Conservation (phyloP, 1,284 basidiomycete genomes). For the Coniophora puteana region DNA sequence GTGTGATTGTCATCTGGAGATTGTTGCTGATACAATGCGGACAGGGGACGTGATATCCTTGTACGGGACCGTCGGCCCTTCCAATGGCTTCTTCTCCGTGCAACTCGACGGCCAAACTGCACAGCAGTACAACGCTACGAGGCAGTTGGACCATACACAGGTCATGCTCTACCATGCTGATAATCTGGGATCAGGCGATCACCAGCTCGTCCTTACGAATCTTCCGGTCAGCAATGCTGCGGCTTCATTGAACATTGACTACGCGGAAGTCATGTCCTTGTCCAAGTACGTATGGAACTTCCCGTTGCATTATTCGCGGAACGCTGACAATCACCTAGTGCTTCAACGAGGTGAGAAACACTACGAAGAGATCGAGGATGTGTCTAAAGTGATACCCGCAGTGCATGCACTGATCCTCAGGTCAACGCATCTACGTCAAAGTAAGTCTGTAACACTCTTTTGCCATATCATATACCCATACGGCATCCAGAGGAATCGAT, state of each 20-base stretch:
- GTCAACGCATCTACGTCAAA: no score
- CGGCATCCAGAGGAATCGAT: no score
- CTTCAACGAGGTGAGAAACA: no score
- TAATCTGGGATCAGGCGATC: conserved; percentile 10
- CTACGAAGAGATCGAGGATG: no score
- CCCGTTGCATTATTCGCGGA: neutral
- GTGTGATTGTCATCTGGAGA: neutral
- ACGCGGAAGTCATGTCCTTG: neutral
- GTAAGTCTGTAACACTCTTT: no score
- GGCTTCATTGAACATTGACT: neutral
- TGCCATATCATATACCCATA: no score
- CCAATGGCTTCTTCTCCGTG: conserved; percentile 9
- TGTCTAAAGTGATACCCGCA: no score
- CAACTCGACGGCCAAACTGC: conserved; percentile 9
- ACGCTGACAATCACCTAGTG: no score
- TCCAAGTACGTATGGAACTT: neutral
- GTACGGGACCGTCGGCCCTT: conserved; percentile 13
- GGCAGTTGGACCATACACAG: conserved; percentile 5
- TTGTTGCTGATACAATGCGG: neutral
- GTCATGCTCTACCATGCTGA: conserved; percentile 11
- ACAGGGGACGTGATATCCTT: conserved; percentile 9
- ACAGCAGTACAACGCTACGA: conserved; percentile 11
- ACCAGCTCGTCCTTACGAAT: conserved; percentile 3
- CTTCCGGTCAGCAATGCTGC: neutral
- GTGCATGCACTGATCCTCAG: no score